These are phyloP conservation scores for Annulohypoxylon maeteangense DNA, from an alignment of 495 filamentous ascomycete genomes.

Conservation along the genomic window DNA sequence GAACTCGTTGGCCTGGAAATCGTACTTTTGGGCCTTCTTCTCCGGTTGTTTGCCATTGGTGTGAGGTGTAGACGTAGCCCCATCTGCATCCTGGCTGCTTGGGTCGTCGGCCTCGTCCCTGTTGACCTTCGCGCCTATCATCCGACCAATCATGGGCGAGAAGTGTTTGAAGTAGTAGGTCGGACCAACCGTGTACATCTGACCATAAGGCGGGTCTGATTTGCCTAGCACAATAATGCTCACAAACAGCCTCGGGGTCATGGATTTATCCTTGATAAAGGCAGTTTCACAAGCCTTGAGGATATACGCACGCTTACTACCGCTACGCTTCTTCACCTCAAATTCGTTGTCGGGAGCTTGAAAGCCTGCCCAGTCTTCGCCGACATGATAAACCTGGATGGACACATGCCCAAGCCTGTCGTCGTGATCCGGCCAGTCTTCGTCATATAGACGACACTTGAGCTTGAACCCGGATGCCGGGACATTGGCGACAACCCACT, in stretches of 20 bases:
- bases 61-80: slow-evolving; percentile 27
- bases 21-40: slow-evolving; percentile 73
- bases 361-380: slow-evolving; percentile 74
- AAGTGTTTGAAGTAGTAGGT: slow-evolving; percentile 85
- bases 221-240: slow-evolving; percentile 79
- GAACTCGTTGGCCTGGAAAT: slow-evolving; percentile 94
- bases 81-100: slow-evolving; percentile 43
- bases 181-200: slow-evolving; percentile 80
- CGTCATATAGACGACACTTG: slow-evolving; percentile 86
- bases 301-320: slow-evolving; percentile 85
- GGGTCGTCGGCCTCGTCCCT: slow-evolving; percentile 51
- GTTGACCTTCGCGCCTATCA: slow-evolving; percentile 79
- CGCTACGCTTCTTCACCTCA: slow-evolving; percentile 82
- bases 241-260: slow-evolving; percentile 66
- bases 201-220: slow-evolving; percentile 77
- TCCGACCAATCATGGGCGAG: slow-evolving; percentile 86
- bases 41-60: slow-evolving; percentile 47
- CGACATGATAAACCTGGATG: slow-evolving; percentile 66
- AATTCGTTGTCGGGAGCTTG: slow-evolving; percentile 66
- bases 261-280: slow-evolving; percentile 65
- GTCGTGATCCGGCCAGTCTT: slow-evolving; percentile 87
- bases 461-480: slow-evolving; percentile 80
- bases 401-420: slow-evolving; percentile 88
- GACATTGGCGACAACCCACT: slow-evolving; percentile 89
- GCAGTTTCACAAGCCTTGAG: slow-evolving; percentile 68